Percentiles rank a stretch among this genome's conserved stretches.
These are phyloP conservation scores for Penicillium robsamsonii DNA, from an alignment of 495 filamentous ascomycete species.

Conservation along the genomic window DNA sequence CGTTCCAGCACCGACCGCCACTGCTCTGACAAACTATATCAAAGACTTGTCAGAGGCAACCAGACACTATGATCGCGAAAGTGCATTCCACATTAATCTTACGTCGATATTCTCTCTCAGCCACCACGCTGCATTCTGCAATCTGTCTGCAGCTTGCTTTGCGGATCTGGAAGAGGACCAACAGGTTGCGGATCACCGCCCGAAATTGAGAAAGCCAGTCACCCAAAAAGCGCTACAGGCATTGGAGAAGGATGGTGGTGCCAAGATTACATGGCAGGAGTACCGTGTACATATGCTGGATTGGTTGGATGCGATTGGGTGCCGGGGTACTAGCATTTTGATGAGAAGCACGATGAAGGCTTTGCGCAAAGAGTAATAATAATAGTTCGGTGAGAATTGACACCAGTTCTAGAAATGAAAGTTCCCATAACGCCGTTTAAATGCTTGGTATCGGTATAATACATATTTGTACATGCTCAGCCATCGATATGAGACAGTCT, in stretches of 20 bases:
- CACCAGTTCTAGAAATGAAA: not conserved
- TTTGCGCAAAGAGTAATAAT: conserved; percentile 43
- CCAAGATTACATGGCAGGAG: conserved; percentile 67
- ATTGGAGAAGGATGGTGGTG: conserved; percentile 66
- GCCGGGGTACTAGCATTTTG: conserved; percentile 64
- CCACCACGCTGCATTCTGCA: conserved; percentile 62
- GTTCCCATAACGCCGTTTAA: conserved; percentile 16
- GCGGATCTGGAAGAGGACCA: conserved; percentile 61
- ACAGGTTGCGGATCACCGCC: conserved; percentile 43
- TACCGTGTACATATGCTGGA: conserved; percentile 73
- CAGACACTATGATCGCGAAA: conserved; percentile 36
- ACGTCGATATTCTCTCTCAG: conserved; percentile 66
- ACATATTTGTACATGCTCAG: conserved; percentile 23
- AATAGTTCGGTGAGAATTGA: not conserved
- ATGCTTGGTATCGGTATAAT: conserved; percentile 20
- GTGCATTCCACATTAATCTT: conserved; percentile 47
- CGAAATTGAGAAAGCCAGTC: conserved; percentile 71
- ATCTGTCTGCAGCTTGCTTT: conserved; percentile 65
- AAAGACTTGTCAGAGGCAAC: conserved; percentile 35
- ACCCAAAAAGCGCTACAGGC: conserved; percentile 62
- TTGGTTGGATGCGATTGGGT: conserved; percentile 64
- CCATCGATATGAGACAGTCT: not conserved
- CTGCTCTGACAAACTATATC: conserved; percentile 49
- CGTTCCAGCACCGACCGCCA: conserved; percentile 49
- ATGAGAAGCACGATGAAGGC: conserved; percentile 86